Conservation (phyloP, 108 stramenopile species). For the Nitzschia inconspicua region DNA sequence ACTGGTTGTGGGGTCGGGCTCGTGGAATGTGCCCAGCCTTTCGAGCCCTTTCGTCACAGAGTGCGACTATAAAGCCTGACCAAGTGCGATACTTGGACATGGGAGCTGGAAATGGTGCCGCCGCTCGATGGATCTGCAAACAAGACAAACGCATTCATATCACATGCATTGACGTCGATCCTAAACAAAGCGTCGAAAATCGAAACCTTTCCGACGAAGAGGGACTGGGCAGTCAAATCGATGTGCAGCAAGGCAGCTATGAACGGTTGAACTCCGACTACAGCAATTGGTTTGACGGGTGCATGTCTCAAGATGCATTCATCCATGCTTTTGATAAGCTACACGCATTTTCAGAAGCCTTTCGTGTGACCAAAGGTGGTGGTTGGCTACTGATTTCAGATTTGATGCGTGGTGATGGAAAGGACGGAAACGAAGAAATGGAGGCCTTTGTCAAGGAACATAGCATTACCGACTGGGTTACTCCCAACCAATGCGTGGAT, state of each 20-base stretch:
- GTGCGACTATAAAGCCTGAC: conserved; percentile 2
- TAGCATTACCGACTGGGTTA: conserved; percentile 52
- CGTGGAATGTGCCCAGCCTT: conserved; percentile 18
- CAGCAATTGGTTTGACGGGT: conserved; percentile 42
- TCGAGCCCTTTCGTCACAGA: conserved; percentile 12
- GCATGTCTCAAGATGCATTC: conserved; percentile 60
- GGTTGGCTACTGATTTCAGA: conserved; percentile 59
- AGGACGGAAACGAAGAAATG: conserved; percentile 37
- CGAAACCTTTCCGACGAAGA: conserved; percentile 23
- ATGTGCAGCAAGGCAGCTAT: conserved; percentile 33
- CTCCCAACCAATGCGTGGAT: conserved; percentile 38
- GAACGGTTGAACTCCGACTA: conserved; percentile 30
- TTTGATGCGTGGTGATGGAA: conserved; percentile 47
- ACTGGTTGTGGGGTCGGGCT: conserved; percentile 22
- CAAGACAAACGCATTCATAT: conserved; percentile 31
- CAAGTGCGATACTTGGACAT: conserved; percentile 17
- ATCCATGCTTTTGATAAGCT: conserved; percentile 48
- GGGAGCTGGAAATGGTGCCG: conserved; percentile 30
- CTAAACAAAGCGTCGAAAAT: conserved; percentile 37
- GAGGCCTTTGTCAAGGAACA: conserved; percentile 38
- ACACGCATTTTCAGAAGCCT: conserved; percentile 43
- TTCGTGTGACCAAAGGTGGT: conserved; percentile 50
- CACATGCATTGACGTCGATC: conserved; percentile 41
- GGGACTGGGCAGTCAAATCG: conserved; percentile 34
- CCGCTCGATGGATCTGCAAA: conserved; percentile 23